Conservation (phyloP, 2,329 filamentous ascomycete species). For the Huntiella savannae region DNA sequence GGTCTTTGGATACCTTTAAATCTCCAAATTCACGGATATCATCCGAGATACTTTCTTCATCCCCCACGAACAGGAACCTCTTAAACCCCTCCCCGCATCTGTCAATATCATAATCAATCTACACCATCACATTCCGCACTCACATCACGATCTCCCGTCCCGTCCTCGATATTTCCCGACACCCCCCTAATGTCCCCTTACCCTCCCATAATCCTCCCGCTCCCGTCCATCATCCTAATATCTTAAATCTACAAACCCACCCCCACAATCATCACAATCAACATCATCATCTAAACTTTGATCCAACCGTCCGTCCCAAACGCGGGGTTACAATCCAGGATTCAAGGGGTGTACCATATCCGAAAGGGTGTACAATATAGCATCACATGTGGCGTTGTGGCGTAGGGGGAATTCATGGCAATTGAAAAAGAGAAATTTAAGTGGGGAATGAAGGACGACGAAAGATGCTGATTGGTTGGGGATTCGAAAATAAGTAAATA, state of each 20-base stretch:
- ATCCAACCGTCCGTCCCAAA: too few species aligned
- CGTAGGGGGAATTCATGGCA: neutral
- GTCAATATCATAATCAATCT: neutral
- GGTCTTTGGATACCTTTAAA: too few species aligned
- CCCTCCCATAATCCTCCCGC: neutral
- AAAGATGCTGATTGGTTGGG: neutral
- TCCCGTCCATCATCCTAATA: neutral
- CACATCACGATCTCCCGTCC: neutral
- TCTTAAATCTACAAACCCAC: neutral
- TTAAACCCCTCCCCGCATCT: too few species aligned
- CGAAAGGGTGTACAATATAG: too few species aligned
- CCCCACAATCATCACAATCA: neutral
- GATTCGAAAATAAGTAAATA: neutral
- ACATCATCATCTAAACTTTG: neutral
- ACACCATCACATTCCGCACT: neutral
- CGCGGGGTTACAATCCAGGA: too few species aligned
- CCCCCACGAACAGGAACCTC: too few species aligned
- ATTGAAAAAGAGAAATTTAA: constrained; percentile 10
- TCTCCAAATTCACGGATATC: too few species aligned
- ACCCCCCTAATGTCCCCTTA: neutral
- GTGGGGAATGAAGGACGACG: neutral
- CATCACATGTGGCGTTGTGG: neutral
- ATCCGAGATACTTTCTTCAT: too few species aligned
- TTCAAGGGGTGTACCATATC: too few species aligned
- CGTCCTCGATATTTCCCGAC: neutral